These are phyloP conservation scores for Rhodotorula sp. DNA, from an alignment of 1,284 basidiomycete species.

Conservation along the genomic window DNA sequence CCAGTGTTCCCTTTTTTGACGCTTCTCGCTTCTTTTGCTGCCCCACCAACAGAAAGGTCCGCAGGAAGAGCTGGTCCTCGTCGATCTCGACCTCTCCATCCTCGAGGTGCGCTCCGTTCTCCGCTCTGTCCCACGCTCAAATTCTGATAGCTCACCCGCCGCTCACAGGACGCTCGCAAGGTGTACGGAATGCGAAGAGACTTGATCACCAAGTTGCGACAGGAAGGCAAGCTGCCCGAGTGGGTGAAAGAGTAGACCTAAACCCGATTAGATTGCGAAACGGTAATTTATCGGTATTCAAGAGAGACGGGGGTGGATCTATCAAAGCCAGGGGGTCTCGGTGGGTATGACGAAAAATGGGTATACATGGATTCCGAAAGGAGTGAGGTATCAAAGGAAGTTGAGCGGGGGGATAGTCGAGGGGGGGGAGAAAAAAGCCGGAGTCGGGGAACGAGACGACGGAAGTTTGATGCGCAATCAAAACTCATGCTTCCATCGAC, in stretches of 20 bases:
- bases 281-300: too few relatives aligned
- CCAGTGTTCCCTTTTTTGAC: not conserved
- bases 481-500: too few relatives aligned
- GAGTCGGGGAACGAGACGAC: too few relatives aligned
- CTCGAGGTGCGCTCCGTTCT: slow-evolving; percentile 19
- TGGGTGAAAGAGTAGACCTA: slow-evolving; percentile 12
- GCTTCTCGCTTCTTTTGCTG: not conserved
- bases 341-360: too few relatives aligned
- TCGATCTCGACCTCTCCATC: slow-evolving; percentile 38
- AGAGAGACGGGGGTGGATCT: too few relatives aligned
- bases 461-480: too few relatives aligned
- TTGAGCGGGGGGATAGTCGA: too few relatives aligned
- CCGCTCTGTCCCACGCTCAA: not conserved
- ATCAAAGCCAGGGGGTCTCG: too few relatives aligned
- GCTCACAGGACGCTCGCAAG: slow-evolving; percentile 38
- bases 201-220: slow-evolving; percentile 12
- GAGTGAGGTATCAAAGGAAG: too few relatives aligned
- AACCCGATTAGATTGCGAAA: too few relatives aligned
- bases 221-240: slow-evolving; percentile 2
- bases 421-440: too few relatives aligned
- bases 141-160: not conserved
- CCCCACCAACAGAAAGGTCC: slow-evolving; percentile 9
- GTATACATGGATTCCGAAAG: too few relatives aligned
- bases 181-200: slow-evolving; percentile 41
- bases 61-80: slow-evolving; percentile 40